Conservation (phyloP, 306 rosid genomes). For the Pyrus bretschneideri region DNA sequence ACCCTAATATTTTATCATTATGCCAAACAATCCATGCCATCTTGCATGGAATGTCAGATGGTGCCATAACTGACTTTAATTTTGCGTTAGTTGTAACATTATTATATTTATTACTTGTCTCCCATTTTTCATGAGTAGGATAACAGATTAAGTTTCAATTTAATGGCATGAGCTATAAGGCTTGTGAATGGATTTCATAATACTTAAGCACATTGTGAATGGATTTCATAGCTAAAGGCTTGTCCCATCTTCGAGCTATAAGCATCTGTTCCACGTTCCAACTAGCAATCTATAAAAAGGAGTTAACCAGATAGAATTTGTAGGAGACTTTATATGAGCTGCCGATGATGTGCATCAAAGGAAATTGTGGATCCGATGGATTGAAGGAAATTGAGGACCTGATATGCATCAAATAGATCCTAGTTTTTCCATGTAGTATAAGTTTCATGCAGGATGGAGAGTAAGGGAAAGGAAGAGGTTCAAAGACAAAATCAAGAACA, state of each 20-base stretch:
- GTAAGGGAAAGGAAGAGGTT: no score
- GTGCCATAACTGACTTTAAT: neutral
- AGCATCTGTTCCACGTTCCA: no score
- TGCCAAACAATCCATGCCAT: no score
- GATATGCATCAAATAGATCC: no score
- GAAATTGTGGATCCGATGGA: neutral
- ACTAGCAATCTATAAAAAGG: no score
- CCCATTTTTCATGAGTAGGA: neutral
- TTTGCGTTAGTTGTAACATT: neutral
- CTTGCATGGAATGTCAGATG: neutral
- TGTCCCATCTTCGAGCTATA: no score
- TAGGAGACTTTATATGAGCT: no score
- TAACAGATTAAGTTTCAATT: neutral
- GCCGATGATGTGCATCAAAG: no score
- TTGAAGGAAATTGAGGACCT: neutral
- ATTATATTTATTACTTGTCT: neutral
- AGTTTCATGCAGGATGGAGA: no score
- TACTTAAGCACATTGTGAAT: neutral
- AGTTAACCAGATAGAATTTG: no score
- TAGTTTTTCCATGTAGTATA: no score
- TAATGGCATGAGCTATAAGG: neutral
- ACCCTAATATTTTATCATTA: neutral
- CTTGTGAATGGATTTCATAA: no score
- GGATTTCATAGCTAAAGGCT: neutral
- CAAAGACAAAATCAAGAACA: neutral